phyloP scores from a whole-genome alignment of 495 filamentous ascomycete genomes.

The Achaetomiella virescens region DNA sequence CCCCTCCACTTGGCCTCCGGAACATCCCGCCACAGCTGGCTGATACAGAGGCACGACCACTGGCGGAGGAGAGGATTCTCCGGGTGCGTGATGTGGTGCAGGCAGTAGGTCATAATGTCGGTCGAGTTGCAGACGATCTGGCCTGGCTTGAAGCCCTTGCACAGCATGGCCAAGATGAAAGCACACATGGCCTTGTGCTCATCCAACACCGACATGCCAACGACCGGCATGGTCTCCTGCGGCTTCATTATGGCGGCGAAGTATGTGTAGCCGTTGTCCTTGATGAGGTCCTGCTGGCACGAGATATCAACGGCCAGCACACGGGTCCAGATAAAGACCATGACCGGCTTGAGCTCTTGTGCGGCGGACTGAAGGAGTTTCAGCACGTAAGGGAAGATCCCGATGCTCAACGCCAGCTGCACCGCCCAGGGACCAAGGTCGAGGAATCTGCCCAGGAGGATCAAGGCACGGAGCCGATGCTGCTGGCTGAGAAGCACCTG shows the following conservation, averaged over 20 bases:
- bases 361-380: conserved; percentile 95
- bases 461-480: conserved; percentile 85
- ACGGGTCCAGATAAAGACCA: conserved; percentile 99
- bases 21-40: conserved; percentile 87
- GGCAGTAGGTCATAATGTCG: conserved; percentile 77
- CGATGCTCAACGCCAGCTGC: conserved; percentile 90
- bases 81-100: conserved; percentile 72
- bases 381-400: conserved; percentile 96
- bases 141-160: conserved; percentile 84
- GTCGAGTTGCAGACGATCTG: conserved; percentile 81
- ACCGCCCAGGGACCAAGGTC: conserved; percentile 98
- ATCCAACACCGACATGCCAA: conserved; percentile 73
- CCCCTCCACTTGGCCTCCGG: conserved; percentile 92
- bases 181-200: conserved; percentile 99
- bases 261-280: conserved; percentile 95
- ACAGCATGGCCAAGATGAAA: conserved; percentile 95
- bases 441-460: conserved; percentile 87
- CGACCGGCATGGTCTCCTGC: conserved; percentile 70
- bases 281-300: conserved; percentile 86
- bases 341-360: conserved; percentile 89
- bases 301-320: conserved; percentile 92
- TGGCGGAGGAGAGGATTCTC: conserved; percentile 86
- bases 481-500: conserved; percentile 95
- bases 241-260: conserved; percentile 89
- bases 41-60: conserved; percentile 95